These are phyloP conservation scores for Dactylellina sp. DNA, from an alignment of 2,329 filamentous ascomycete species.

Conservation along the genomic window DNA sequence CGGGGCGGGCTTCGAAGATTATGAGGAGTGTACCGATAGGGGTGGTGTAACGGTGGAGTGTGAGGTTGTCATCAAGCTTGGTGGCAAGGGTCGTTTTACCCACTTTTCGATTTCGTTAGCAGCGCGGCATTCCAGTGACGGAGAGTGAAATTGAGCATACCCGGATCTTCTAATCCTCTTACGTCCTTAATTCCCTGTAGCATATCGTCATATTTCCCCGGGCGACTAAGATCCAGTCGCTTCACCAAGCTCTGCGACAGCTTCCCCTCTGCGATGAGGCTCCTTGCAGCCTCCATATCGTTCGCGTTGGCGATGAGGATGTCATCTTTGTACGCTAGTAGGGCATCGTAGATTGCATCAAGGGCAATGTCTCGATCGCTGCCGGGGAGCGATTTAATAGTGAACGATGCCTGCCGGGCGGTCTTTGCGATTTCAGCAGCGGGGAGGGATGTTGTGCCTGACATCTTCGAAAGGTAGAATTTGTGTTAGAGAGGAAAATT, in stretches of 20 bases:
- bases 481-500: conserved; percentile 16
- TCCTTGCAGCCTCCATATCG: conserved; percentile 80
- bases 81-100: conserved; percentile 86
- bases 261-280: conserved; percentile 78
- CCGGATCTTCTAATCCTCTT: conserved; percentile 82
- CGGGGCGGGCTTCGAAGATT: conserved; percentile 96
- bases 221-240: conserved; percentile 83
- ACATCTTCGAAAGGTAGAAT: not conserved
- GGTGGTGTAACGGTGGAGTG: conserved; percentile 87
- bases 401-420: conserved; percentile 74
- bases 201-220: conserved; percentile 98
- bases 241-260: conserved; percentile 83
- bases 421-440: conserved; percentile 60
- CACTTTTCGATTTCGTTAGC: conserved; percentile 68
- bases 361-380: conserved; percentile 85
- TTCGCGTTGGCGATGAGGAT: conserved; percentile 88
- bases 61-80: conserved; percentile 84
- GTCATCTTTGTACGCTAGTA: conserved; percentile 75
- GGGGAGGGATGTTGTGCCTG: conserved; percentile 53
- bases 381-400: conserved; percentile 81
- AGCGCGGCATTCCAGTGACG: conserved; percentile 21
- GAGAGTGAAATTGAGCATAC: conserved; percentile 67
- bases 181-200: conserved; percentile 93
- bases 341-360: conserved; percentile 82
- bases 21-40: conserved; percentile 98